phyloP scores from a whole-genome alignment of 306 rosid species.

The Albizia julibrissin region DNA sequence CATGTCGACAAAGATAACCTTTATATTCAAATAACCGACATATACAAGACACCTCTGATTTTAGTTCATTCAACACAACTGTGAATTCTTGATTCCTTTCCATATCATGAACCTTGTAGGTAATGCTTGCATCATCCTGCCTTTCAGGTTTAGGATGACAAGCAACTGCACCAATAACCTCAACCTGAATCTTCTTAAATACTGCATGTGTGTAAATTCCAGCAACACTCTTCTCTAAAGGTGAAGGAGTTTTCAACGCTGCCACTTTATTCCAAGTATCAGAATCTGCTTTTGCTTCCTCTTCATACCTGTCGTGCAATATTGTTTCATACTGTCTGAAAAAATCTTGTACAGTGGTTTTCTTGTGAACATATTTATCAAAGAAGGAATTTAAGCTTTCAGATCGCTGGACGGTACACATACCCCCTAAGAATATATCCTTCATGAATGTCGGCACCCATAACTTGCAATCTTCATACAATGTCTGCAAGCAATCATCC shows the following conservation, averaged over 20 bases:
- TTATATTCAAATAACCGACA: slow-evolving; percentile 86
- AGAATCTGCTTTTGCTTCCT: slow-evolving; percentile 97
- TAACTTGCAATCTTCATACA: slow-evolving; percentile 75
- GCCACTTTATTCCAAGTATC: slow-evolving; percentile 90
- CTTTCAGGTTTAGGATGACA: slow-evolving; percentile 85
- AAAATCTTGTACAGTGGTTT: slow-evolving; percentile 86
- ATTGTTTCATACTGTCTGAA: slow-evolving; percentile 78
- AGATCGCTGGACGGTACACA: slow-evolving; percentile 83
- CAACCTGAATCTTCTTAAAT: slow-evolving; percentile 90
- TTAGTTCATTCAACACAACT: slow-evolving; percentile 70
- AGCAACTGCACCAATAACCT: slow-evolving; percentile 93
- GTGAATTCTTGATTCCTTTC: slow-evolving; percentile 70
- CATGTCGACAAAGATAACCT: slow-evolving; percentile 98
- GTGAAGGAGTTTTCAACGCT: slow-evolving; percentile 83
- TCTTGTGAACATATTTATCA: slow-evolving; percentile 92
- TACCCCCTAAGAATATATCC: slow-evolving; percentile 80
- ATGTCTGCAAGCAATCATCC: slow-evolving; percentile 71
- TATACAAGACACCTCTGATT: slow-evolving; percentile 74
- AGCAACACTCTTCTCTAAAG: slow-evolving; percentile 87
- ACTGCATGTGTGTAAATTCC: slow-evolving; percentile 81
- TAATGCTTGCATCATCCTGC: slow-evolving; percentile 59
- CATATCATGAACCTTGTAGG: slow-evolving; percentile 80
- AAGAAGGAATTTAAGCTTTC: slow-evolving; percentile 91
- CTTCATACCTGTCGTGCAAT: slow-evolving; percentile 95
- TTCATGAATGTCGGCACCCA: slow-evolving; percentile 89